Evolutionary conservation across 768 basidiomycete genomes (phyloP), one percentile per base, ranked within the genome.

Genomic region (Pleurotus tuber-regium): DNA sequence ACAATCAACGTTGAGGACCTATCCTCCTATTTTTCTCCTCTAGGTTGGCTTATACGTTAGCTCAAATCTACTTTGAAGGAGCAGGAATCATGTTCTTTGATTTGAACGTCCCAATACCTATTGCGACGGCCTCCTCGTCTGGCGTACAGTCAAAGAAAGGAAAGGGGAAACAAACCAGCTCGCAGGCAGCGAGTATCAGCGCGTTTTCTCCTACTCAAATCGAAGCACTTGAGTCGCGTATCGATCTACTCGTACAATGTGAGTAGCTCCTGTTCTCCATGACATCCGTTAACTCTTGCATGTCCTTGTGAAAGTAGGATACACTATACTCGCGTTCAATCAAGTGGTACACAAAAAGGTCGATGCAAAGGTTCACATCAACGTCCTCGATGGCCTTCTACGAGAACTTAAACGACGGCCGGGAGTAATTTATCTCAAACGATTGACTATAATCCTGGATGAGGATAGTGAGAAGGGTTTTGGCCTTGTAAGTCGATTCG

Each of bases 391-490:
- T 31, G 60, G 62, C 4, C 65, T 93, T 8, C 65, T 90, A n/a
- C 63, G 70, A n/a, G 79, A 78, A 52, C 67, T 90, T 21, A 80
- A 78, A 52, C 70, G 75, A 12, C 75, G 88, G 36, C 63, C 72
- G 1, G 84, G 86, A 0, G 67, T 89, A 26, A 66, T 89, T 2
- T 82, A 80, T 53, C 70, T 95, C 44, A 91, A 88, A 63, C 73
- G 91, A 43, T 63, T 95, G 50, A 91, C 84, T n/a, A 84, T 94
- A 43, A 72, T 88, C 9, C 74, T 92, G 7, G 86, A 92, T 54
- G 83, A 90, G 59, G 87, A 86, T 35, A 92, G 91, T 60, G 89
- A 92, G 64, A 92, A 90, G 64, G 88, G 91, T 1, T 87, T 89
- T 59, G 89, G 90, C 25, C 63, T 92, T 63, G 89, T 92, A 51